Conservation (phyloP, 2,329 filamentous ascomycete species). For the Xylaria sp. region DNA sequence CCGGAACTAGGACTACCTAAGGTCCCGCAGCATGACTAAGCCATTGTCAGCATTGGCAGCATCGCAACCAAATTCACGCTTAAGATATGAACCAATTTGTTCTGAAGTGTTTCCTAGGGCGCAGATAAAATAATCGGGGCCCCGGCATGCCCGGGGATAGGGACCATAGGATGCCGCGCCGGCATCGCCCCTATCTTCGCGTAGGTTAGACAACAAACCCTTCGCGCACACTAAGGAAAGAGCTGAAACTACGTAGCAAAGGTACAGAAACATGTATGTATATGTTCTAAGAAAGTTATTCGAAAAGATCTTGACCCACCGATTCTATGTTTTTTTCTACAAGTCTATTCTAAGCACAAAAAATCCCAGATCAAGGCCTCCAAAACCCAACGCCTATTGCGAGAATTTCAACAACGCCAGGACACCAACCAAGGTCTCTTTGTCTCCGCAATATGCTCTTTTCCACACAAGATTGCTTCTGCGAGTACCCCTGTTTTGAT, state of each 20-base stretch:
- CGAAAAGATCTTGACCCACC: no score
- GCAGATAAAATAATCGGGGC: no score
- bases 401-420: no score
- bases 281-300: no score
- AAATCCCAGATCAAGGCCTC: no score
- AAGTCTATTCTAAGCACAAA: no score
- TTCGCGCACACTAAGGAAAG: not conserved
- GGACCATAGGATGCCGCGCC: not conserved
- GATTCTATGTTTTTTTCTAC: no score
- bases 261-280: no score
- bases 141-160: not conserved
- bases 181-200: not conserved
- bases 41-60: constrained; percentile 14
- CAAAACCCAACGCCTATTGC: no score
- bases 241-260: no score
- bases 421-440: no score
- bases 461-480: not conserved
- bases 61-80: not conserved
- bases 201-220: not conserved
- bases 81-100: not conserved
- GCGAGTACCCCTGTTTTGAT: not conserved
- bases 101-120: not conserved
- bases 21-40: constrained; percentile 14
- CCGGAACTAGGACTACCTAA: constrained; percentile 2
- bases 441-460: no score